Percentiles rank a stretch among this genome's conserved stretches.
phyloP scores from a whole-genome alignment of 495 filamentous ascomycete genomes.

The Talaromyces nanjingensis region DNA sequence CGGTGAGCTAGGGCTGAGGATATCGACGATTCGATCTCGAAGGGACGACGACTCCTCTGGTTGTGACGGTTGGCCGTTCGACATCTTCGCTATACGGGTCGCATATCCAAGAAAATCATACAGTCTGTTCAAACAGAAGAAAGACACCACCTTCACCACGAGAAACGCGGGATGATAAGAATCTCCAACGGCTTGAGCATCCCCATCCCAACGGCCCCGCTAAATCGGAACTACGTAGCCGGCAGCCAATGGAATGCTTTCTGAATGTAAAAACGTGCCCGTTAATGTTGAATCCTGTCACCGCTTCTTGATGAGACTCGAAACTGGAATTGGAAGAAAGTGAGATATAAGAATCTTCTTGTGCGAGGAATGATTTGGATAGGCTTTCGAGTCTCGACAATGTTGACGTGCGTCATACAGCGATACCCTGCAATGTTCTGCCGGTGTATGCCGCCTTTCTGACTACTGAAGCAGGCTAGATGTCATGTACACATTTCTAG shows the following conservation, averaged over 20 bases:
- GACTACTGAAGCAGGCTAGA: not conserved
- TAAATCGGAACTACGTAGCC: not conserved
- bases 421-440: not conserved
- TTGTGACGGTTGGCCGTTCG: slow-evolving; percentile 2
- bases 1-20: slow-evolving; percentile 22
- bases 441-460: not conserved
- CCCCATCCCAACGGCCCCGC: not conserved
- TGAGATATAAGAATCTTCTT: not conserved
- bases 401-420: slow-evolving; percentile 1
- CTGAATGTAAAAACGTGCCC: slow-evolving; percentile 5
- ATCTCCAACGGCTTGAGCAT: not conserved
- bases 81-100: not conserved
- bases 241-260: slow-evolving; percentile 3
- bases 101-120: not conserved
- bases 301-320: not conserved
- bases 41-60: slow-evolving; percentile 19
- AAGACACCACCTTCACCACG: not conserved
- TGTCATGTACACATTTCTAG: not conserved
- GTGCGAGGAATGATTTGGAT: not conserved
- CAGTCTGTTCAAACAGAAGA: not conserved
- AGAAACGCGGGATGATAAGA: not conserved
- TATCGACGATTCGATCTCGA: slow-evolving; percentile 29
- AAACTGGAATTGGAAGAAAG: not conserved
- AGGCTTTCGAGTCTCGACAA: not conserved
- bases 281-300: not conserved